phyloP scores from a whole-genome alignment of 2,329 filamentous ascomycete genomes.

The Fusarium scirpi region DNA sequence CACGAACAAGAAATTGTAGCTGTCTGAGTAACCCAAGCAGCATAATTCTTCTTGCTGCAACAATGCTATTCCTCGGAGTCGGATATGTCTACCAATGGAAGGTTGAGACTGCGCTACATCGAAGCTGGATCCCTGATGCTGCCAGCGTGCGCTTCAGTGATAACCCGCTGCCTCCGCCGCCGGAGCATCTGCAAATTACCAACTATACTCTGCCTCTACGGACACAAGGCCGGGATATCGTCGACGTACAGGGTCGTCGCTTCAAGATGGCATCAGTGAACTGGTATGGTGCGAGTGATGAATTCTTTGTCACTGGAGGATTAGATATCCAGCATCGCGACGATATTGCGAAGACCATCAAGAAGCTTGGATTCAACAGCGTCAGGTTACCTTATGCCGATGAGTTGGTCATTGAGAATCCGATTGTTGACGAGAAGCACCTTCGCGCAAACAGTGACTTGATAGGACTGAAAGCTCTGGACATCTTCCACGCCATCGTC shows the following conservation, averaged over 20 bases:
- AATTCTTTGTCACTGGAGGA: slow-evolving; percentile 73
- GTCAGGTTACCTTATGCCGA: slow-evolving; percentile 77
- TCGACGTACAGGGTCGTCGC: slow-evolving; percentile 67
- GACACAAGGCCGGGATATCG: slow-evolving; percentile 69
- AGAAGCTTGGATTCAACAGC: slow-evolving; percentile 75
- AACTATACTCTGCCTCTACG: slow-evolving; percentile 68
- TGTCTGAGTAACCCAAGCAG: slow-evolving; percentile 33
- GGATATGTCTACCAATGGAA: slow-evolving; percentile 59
- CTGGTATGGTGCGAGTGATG: slow-evolving; percentile 78
- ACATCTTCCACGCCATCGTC: slow-evolving; percentile 70
- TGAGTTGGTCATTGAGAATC: slow-evolving; percentile 73
- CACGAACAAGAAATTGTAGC: slow-evolving; percentile 18
- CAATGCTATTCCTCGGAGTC: slow-evolving; percentile 36
- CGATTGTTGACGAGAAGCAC: slow-evolving; percentile 61
- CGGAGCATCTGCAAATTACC: slow-evolving; percentile 57
- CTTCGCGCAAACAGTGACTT: slow-evolving; percentile 72
- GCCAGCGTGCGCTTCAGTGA: slow-evolving; percentile 61
- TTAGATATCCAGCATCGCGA: slow-evolving; percentile 72
- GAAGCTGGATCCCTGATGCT: slow-evolving; percentile 64
- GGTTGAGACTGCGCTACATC: slow-evolving; percentile 57
- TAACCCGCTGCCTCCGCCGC: slow-evolving; percentile 60
- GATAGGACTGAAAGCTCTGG: slow-evolving; percentile 66
- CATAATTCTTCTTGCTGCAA: slow-evolving; percentile 55
- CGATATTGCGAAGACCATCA: slow-evolving; percentile 70
- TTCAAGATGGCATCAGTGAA: slow-evolving; percentile 75